Evolutionary conservation across 306 rosid genomes (phyloP), one percentile per base, ranked within the genome.

Genomic region (Cicer yamashitae): DNA sequence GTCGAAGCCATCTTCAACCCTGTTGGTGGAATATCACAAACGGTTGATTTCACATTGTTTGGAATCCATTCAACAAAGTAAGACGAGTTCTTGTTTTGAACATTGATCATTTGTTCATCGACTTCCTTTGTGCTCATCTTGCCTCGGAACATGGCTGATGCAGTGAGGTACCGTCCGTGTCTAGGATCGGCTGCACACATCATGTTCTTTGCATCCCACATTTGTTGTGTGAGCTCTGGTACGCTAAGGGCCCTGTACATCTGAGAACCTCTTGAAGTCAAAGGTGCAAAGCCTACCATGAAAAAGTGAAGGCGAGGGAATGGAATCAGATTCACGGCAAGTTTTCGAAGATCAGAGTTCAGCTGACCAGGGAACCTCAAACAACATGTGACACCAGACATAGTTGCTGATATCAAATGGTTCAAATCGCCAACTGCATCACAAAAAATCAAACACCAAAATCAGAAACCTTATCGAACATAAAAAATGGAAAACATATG

Each of bases 281-380:
- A 10, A 2, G 69, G 69, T 4, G 69, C 69, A 40, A 60, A 60
- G 1, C 67, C 67, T 2, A 60, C 7, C 67, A 60, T 60, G 67
- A 60, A 60, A 60, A 60, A 60, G 45, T 60, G 67, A n/a, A 60
- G 67, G 5, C 67, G 67, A 60, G 67, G 67, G 67, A 60, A 60
- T 1, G 67, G 67, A 60, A 60, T 38, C 11, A 60, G 44, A 37
- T 60, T 60, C 3, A 60, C 67, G 0, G 67, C 67, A 60, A 60
- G 67, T 44, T 60, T 60, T 1, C 67, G 4, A 1, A 60, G 67
- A 60, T 60, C 67, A 0, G 67, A 60, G 67, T 60, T 60, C 0
- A 60, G 67, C 45, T 60, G 67, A 60, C 67, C 67, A 60, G 67
- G 67, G 45, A 60, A 60, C 67, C 67, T 60, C 67, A 60, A 37